Evolutionary conservation across 352 stramenopile genomes (phyloP).

Genomic region (Globisporangium canariense): DNA sequence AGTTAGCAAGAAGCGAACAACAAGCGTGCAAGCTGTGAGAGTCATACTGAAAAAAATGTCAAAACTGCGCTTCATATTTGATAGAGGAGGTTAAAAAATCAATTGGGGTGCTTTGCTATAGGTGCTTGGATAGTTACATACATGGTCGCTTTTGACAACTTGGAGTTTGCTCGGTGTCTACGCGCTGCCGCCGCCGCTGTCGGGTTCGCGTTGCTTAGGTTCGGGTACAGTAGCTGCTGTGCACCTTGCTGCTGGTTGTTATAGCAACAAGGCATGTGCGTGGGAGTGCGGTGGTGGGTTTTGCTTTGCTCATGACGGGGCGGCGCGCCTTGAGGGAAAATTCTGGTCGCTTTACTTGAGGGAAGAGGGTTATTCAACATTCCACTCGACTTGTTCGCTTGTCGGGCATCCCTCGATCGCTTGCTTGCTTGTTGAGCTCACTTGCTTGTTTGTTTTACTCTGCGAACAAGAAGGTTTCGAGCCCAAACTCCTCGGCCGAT

Average conservation of each 20-base stretch:
- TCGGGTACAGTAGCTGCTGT: slow-evolving; percentile 19
- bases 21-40: too few relatives aligned
- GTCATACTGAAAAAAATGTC: background rate
- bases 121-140: slow-evolving; percentile 2
- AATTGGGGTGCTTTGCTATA: background rate
- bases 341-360: background rate
- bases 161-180: background rate
- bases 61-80: slow-evolving; percentile 16
- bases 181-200: background rate
- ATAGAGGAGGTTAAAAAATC: background rate
- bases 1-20: background rate
- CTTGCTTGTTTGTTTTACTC: slow-evolving; percentile 33
- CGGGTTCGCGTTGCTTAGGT: background rate
- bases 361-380: background rate
- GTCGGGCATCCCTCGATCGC: background rate
- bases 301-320: background rate
- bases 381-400: background rate
- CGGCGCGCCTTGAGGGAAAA: slow-evolving; percentile 1
- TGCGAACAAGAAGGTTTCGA: slow-evolving; percentile 66
- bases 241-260: slow-evolving; percentile 1
- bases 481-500: slow-evolving; percentile 56
- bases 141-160: slow-evolving; percentile 8
- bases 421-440: background rate
- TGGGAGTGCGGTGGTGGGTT: too few relatives aligned
- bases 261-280: background rate